Conservation (phyloP, 306 rosid species). For the Quillaja saponaria region DNA sequence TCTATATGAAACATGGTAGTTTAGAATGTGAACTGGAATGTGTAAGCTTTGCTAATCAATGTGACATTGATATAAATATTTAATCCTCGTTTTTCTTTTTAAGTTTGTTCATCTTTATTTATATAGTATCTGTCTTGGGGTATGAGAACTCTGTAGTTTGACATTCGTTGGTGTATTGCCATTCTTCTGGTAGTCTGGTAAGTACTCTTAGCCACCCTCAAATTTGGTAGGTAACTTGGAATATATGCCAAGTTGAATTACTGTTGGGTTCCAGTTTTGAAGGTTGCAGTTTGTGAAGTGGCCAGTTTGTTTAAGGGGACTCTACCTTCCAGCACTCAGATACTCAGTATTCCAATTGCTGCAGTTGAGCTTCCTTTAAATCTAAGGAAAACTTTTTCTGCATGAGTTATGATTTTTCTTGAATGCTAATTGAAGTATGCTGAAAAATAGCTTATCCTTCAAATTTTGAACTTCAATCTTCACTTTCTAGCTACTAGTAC, state of each 20-base stretch:
- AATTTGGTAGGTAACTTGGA: too few relatives aligned
- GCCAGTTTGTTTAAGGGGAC: not conserved
- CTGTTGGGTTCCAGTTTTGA: not conserved
- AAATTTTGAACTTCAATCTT: too few relatives aligned
- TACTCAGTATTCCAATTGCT: not conserved
- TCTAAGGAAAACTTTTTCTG: constrained; percentile 19
- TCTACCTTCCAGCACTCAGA: constrained; percentile 10
- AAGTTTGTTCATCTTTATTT: not conserved
- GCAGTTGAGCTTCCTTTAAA: constrained; percentile 1
- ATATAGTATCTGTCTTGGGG: not conserved
- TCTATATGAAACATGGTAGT: constrained; percentile 60
- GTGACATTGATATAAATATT: constrained; percentile 1
- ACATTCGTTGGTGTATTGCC: not conserved
- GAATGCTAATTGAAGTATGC: not conserved
- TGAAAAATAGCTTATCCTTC: too few relatives aligned
- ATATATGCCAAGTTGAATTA: too few relatives aligned
- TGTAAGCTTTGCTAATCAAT: constrained; percentile 24
- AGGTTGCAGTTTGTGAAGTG: not conserved
- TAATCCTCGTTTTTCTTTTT: constrained; percentile 9
- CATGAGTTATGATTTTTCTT: not conserved
- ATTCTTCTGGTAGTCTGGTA: not conserved
- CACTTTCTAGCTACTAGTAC: too few relatives aligned
- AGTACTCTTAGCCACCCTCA: too few relatives aligned
- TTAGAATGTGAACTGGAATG: constrained; percentile 34
- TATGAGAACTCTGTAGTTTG: not conserved